Base-by-base conservation (phyloP, 2,329 filamentous ascomycete species). In the Acrocalymma vagum region DNA sequence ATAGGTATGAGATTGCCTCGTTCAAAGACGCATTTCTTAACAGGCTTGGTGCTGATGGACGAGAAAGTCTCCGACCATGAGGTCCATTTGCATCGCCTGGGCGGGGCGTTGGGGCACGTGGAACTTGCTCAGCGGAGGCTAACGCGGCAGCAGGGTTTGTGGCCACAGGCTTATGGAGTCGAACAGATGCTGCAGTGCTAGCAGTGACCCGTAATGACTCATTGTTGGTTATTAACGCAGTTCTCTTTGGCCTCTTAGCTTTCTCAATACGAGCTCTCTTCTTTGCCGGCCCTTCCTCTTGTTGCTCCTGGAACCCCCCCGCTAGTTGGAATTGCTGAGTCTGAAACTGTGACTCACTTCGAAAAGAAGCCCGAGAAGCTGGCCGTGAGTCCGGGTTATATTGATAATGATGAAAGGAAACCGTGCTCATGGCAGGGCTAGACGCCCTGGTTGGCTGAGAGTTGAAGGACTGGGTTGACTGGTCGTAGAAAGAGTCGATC, bases 121-220 rank as follows among this genome's bases (percentile, higher is more conserved):
- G 87, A n/a, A 85, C 71, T 52, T 89, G 85, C 53, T 91, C 86
- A 5, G 87, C 70, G 55, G 88, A 83, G 31, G 74, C 63, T 4
- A 68, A 64, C 13, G 78, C 77, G 17, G 70, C 72, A 3, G 72
- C 76, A 16, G 79, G 73, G 21, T 72, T 72, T 29, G 73, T 67
- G 14, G 80, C 77, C 41, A 89, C 79, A 4, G 93, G 93, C 29
- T 91, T 83, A 67, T 96, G 88, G 31, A 86, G 86, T 28, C 93
- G 87, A 43, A 97, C 79, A 5, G 92, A 96, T 27, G 90, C 90
- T 29, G 92, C 87, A 11, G 89, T 95, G 65, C 90, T 95, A 30
- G 93, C 93, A 45, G 89, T 86, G n/a, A 96, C 90, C 32, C 92
- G 83, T 17, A 97, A 76, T 3, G 90, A 95, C 32, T 94, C 90